These are phyloP conservation scores for Colletotrichum coccodes DNA, from an alignment of 2,329 filamentous ascomycete genomes.

Conservation along the genomic window DNA sequence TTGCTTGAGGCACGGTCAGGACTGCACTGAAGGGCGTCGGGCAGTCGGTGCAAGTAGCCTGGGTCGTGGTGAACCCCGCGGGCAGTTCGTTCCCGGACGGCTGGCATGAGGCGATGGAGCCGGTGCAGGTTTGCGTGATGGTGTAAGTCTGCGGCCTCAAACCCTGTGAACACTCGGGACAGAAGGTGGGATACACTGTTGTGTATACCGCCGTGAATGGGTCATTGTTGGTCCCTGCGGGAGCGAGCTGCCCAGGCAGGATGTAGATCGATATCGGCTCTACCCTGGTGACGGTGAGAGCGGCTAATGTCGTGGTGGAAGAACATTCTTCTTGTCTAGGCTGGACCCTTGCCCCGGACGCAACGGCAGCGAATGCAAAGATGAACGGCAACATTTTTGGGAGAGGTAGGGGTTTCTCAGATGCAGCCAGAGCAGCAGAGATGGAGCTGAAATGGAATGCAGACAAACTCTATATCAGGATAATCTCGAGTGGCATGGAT, in stretches of 20 bases:
- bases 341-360: constrained; percentile 10
- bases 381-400: constrained; percentile 19
- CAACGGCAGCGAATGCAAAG: constrained; percentile 20
- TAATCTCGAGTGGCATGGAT: neutral
- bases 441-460: constrained; percentile 21
- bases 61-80: constrained; percentile 23
- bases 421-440: neutral
- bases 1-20: constrained; percentile 15
- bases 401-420: constrained; percentile 2
- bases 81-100: constrained; percentile 17
- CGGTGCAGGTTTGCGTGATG: constrained; percentile 29
- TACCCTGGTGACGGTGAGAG: constrained; percentile 30
- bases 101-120: constrained; percentile 17
- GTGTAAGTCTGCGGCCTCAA: constrained; percentile 26
- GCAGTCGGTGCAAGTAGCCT: constrained; percentile 20
- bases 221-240: constrained; percentile 20
- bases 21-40: constrained; percentile 20
- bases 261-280: constrained; percentile 28
- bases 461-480: constrained; percentile 32
- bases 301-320: constrained; percentile 18
- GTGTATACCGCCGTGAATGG: constrained; percentile 17
- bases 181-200: constrained; percentile 28
- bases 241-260: neutral
- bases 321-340: constrained; percentile 24
- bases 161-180: constrained; percentile 10